phyloP scores from a whole-genome alignment of 108 stramenopile species.

The Skeletonema costatum region DNA sequence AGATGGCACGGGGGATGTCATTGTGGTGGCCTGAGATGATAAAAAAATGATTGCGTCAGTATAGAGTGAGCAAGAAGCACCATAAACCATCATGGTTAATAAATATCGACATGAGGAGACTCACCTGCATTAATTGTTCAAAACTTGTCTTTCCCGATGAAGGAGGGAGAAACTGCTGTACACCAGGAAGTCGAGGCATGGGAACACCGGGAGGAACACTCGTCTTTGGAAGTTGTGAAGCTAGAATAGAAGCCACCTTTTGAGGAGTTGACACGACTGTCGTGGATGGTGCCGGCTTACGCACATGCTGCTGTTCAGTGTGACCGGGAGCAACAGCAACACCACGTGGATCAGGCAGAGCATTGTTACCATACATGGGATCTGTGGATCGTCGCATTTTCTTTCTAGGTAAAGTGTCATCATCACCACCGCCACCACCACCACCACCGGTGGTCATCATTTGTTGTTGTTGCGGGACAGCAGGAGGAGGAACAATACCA shows the following conservation, averaged over 20 bases:
- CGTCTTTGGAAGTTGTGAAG: slow-evolving; percentile 18
- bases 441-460: not conserved
- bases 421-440: not conserved
- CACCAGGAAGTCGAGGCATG: not conserved
- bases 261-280: slow-evolving; percentile 6
- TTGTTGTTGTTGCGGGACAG: not conserved
- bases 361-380: not conserved
- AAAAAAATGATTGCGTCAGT: not conserved
- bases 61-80: not conserved
- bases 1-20: slow-evolving; percentile 31
- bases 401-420: slow-evolving; percentile 5
- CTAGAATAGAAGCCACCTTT: slow-evolving; percentile 11
- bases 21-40: slow-evolving; percentile 22
- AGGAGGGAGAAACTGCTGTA: not conserved
- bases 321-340: not conserved
- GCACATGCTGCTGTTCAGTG: not conserved
- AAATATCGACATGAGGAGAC: not conserved
- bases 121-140: slow-evolving; percentile 39
- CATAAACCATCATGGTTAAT: not conserved
- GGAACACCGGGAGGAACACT: slow-evolving; percentile 8
- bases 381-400: not conserved
- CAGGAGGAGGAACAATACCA: not conserved
- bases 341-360: not conserved
- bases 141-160: slow-evolving; percentile 11
- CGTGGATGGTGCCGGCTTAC: not conserved